Base-by-base conservation (phyloP, 805 yeast species). In the Candida orba region DNA sequence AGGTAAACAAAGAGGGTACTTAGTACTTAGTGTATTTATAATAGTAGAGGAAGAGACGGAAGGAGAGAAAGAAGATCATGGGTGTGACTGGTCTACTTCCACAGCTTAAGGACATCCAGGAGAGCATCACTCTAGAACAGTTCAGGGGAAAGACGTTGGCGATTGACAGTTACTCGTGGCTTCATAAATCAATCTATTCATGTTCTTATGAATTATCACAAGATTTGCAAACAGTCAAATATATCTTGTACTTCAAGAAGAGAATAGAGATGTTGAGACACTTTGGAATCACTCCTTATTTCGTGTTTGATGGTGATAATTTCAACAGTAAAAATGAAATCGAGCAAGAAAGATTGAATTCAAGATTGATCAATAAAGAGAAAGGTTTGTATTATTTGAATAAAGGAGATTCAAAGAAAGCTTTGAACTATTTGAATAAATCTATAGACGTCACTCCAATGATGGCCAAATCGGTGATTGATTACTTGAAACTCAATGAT, bases 91-190 rank as follows among this genome's bases (percentile, higher is more conserved):
- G 96, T 0, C 70, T 91, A 22, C 75, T 88, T 29, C 90, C 85
- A n/a, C 77, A 76, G 44, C 68, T 91, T 49, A 86, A 84, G 59
- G 78, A 84, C 25, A 82, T 86, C 35, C 93, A 84, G 54, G 72
- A 73, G 42, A 71, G 73, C 1, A 71, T 76, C 2, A 64, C 81
- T 2, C 64, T 90, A 37, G 72, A 74, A 43, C 65, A 74, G 31
- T 86, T 78, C 59, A 64, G 78, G 13, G 96, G 96, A 1, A 72
- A 81, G 54, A 79, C 84, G 0, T 65, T 90, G 36, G 99, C 95
- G 0, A 81, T 93, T n/a, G 99, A 93, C 59, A 90, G 95, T 0
- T 93, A 88, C 57, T 89, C 96, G 1, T 93, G 99, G 99, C 74
- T 93, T 6, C 99, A 93, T 63, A 76, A 86, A 50, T 90, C 93